Evolutionary conservation across 1,284 basidiomycete genomes (phyloP).

Genomic region (Afroboletus lepidellus): DNA sequence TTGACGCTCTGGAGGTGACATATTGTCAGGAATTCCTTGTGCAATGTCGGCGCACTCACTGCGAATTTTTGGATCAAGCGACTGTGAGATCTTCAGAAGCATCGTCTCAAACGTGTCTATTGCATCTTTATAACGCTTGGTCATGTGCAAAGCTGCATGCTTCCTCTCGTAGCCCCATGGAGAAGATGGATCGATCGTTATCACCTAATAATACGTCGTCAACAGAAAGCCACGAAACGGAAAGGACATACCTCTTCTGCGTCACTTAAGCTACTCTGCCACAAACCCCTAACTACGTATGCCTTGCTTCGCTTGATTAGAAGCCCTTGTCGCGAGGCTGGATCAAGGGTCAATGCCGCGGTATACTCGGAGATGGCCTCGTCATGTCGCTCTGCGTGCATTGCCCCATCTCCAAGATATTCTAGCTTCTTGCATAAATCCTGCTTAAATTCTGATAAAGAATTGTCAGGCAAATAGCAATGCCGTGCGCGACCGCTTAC

Average conservation of each 20-base stretch:
- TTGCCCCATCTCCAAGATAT: neutral
- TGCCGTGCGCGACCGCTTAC: neutral
- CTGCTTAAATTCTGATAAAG: neutral
- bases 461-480: neutral
- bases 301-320: constrained; percentile 1
- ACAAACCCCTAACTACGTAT: neutral
- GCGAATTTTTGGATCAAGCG: neutral
- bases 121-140: neutral
- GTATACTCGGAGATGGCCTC: neutral
- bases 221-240: neutral
- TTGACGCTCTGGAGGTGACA: neutral
- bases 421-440: neutral
- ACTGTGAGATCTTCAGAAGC: neutral
- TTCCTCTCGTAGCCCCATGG: constrained; percentile 1
- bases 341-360: neutral
- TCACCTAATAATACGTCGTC: neutral
- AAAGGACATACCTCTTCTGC: neutral
- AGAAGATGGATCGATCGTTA: neutral
- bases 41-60: neutral
- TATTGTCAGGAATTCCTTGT: neutral
- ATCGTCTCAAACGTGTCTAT: neutral
- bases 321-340: neutral
- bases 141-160: neutral
- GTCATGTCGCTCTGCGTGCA: neutral
- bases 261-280: neutral